Evolutionary conservation across 2,329 filamentous ascomycete species (phyloP), one percentile per base, ranked within the genome.

Genomic region (Cyphellophora europaea): DNA sequence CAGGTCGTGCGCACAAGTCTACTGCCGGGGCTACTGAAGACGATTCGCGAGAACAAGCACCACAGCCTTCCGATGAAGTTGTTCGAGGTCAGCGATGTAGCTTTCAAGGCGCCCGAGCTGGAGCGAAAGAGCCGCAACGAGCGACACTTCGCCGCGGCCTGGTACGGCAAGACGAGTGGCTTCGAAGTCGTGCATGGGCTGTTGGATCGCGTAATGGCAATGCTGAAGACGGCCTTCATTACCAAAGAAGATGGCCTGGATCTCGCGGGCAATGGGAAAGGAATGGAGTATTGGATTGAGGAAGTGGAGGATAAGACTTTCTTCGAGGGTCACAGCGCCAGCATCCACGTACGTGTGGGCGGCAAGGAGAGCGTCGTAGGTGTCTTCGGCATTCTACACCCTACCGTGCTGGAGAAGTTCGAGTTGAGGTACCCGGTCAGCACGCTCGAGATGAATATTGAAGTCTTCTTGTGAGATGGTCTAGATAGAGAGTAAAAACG

Each of bases 161-260:
- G 82, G 74, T 95, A 89, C 62, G 88, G 88, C 54, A 94, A 91
- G 71, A 85, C 79, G 3, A 87, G 81, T 49, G 91, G 93, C 27
- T 98, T 98, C 59, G 91, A 98, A 63, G 69, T 93, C 45, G 86
- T 98, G 3, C 93, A 98, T 62, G 91, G 91, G 38, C 71, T 98
- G 47, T 67, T 98, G 28, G 91, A 98, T 61, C 80, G 91, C 35
- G 65, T 96, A 43, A 81, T 98, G 73, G 67, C 84, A 42, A 96
- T 96, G 89, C 74, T 98, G 42, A 82, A 82, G 54, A 82, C 77
- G 30, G 74, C 77, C 27, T 94, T 94, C 65, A 64, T 91, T 39
- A 82, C 77, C 3, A 71, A 74, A 40, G 84, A 88, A 51, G 82
- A 88, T 47, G 79, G 77, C 3, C 59, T 83, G 19, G 71, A 71